Conservation (phyloP, 1,284 basidiomycete species). For the Phylloporus gajari region DNA sequence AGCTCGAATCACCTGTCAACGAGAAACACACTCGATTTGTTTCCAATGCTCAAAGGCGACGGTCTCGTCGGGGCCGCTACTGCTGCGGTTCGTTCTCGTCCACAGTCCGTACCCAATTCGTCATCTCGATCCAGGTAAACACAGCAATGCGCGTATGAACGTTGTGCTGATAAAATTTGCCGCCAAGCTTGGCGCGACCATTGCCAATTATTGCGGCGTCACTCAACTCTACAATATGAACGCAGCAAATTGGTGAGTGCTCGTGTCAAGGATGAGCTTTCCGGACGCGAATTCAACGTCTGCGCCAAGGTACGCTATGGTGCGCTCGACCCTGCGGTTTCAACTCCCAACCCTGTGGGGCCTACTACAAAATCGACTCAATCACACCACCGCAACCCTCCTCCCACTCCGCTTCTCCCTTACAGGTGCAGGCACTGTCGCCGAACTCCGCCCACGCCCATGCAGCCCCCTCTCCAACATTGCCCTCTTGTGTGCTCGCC, state of each 20-base stretch:
- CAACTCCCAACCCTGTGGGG: too few species aligned
- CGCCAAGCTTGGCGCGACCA: conserved; percentile 90
- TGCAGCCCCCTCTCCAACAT: too few species aligned
- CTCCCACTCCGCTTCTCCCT: too few species aligned
- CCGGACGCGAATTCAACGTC: conserved; percentile 86
- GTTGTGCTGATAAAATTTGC: conserved; percentile 94
- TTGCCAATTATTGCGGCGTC: conserved; percentile 93
- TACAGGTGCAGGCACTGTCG: too few species aligned
- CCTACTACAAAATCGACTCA: too few species aligned
- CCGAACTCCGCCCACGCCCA: too few species aligned
- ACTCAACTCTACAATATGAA: conserved; percentile 74
- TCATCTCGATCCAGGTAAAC: conserved; percentile 73
- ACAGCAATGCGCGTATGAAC: conserved; percentile 99
- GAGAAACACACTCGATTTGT: conserved; percentile 91
- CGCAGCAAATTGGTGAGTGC: conserved; percentile 79
- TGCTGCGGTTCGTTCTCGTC: conserved; percentile 79
- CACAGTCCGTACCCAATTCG: background rate
- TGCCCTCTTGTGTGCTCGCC: too few species aligned
- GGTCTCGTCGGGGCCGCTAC: conserved; percentile 93
- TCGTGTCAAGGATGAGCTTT: conserved; percentile 83
- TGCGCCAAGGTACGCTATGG: conserved; percentile 83
- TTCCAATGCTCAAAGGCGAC: conserved; percentile 96
- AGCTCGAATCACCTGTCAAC: conserved; percentile 93
- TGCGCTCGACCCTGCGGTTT: too few species aligned
- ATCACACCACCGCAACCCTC: too few species aligned